Evolutionary conservation across 2,329 filamentous ascomycete species (phyloP), one percentile per base, ranked within the genome.

Genomic region (Xylariaceae sp.): DNA sequence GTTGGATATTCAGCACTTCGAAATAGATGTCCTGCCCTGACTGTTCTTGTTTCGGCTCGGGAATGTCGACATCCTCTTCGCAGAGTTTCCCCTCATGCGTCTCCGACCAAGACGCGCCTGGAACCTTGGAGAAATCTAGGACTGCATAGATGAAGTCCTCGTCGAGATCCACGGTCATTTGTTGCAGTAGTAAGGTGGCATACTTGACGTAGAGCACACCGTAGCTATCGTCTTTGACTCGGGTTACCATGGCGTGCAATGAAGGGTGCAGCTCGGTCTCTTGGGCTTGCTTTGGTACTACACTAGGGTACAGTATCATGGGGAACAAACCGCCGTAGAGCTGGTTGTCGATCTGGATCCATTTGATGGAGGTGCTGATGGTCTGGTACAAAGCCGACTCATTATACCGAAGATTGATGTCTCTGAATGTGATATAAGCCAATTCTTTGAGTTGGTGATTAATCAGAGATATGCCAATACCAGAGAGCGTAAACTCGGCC

Each of bases 331-430:
- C 94, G 27, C 95, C 95, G 63, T 99, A 99, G 12, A 99, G 81
- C 68, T 99, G 94, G 61, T 99, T 99, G 70, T 99, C 94, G 60
- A 99, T 89, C 69, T 99, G 94, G 27, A 99, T 94, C 95, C 95
- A 99, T 68, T 99, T 97, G 66, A 97, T 86, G 0, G 90, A 89
- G 44, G 94, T 76, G 42, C 89, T 92, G 54, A 96, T 71, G 1
- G 90, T 97, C 69, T 99, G 94, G 64, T 96, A 96, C 14, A 96
- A 75, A 15, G 85, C 81, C n/a, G 94, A 97, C 63, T 99, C 94
- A 48, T 85, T 90, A 69, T 94, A 96, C 53, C 91, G 90, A 56
- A 99, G 72, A 60, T 94, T 86, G 22, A 97, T 88, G 54, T 96
- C 92, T 44, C 92, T 81, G 70, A 96, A 86, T 0, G 94, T 99